Percentiles rank a stretch among this genome's conserved stretches.
These are phyloP conservation scores for Sphaerulina populicola DNA, from an alignment of 2,329 filamentous ascomycete genomes.

Conservation along the genomic window DNA sequence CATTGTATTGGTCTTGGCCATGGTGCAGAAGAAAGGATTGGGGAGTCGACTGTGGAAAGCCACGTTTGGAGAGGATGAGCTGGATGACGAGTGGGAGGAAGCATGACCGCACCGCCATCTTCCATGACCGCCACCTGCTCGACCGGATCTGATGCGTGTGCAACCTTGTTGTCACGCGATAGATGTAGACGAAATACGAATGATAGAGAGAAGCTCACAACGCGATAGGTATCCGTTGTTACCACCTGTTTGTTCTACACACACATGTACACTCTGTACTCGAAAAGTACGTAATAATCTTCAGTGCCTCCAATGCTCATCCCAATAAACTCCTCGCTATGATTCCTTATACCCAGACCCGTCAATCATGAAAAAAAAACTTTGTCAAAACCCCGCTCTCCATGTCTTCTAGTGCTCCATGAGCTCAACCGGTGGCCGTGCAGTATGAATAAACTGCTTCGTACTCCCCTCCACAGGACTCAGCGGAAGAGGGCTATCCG, in stretches of 20 bases:
- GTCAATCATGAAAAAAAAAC: not conserved
- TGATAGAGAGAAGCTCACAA: no score
- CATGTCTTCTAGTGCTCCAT: constrained; percentile 36
- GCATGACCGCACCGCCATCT: constrained; percentile 27
- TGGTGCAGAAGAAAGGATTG: constrained; percentile 88
- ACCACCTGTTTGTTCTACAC: not conserved
- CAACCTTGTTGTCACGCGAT: no score
- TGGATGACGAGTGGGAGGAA: constrained; percentile 50
- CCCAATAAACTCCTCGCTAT: constrained; percentile 5
- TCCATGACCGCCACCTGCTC: no score
- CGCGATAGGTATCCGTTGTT: no score
- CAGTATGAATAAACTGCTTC: constrained; percentile 45
- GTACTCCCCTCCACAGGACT: constrained; percentile 41
- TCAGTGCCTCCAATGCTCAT: not conserved
- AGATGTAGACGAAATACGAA: no score
- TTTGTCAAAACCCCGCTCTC: not conserved
- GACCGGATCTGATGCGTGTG: not conserved
- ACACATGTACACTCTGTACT: not conserved
- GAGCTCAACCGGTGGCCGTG: constrained; percentile 49
- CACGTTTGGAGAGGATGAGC: constrained; percentile 50
- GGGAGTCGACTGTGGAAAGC: constrained; percentile 74
- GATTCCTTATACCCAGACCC: not conserved
- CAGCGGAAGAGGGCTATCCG: constrained; percentile 39
- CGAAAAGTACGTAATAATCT: not conserved
- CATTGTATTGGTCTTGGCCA: constrained; percentile 76